Evolutionary conservation across 1,139 yeast genomes (phyloP), one percentile per base, ranked within the genome.

Genomic region (Geotrichum bryndzae): DNA sequence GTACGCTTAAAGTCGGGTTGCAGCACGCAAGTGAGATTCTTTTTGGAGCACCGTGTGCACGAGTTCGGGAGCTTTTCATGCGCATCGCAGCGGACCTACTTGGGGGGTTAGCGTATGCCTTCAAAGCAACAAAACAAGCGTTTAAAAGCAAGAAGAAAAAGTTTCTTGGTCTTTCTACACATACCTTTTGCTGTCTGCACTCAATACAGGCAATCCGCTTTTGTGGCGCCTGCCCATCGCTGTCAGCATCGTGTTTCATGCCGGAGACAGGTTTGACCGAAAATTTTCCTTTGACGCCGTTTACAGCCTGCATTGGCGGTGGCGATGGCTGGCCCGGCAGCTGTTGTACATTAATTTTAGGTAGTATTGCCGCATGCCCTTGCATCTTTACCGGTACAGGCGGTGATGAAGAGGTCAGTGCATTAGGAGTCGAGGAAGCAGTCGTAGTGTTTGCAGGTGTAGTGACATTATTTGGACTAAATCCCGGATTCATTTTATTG

Each of bases 121-220:
- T 29, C 33, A 33, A 27, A 22, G n/a, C 46, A 7, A 33, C 38
- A 3, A 54, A 57, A 22, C 31, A 60, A 23, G 41, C 29, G 35
- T 25, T 13, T 5, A 50, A 27, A 29, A 50, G 15, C 15, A 53
- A 33, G 11, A 27, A 27, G n/a, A 54, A 29, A 13, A 41, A 38
- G 23, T 27, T 50, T 29, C 1, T 38, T 38, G 33, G 18, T 13
- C n/a, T 7, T n/a, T 59, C 27, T 15, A 29, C 7, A 51, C 61
- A 61, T 63, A 76, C 79, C 75, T 94, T 94, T 72, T 94, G 99
- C 74, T 94, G 99, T 23, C 99, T 82, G 72, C 99, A 94, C 71
- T 92, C 97, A 1, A 90, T 91, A 77, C 99, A 94, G 0, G 98
- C 98, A 73, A 91, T 85, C 65, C 86, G 81, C 70, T 86, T 86